Conservation (phyloP, 108 stramenopile species). For the Cyclotella sp. region DNA sequence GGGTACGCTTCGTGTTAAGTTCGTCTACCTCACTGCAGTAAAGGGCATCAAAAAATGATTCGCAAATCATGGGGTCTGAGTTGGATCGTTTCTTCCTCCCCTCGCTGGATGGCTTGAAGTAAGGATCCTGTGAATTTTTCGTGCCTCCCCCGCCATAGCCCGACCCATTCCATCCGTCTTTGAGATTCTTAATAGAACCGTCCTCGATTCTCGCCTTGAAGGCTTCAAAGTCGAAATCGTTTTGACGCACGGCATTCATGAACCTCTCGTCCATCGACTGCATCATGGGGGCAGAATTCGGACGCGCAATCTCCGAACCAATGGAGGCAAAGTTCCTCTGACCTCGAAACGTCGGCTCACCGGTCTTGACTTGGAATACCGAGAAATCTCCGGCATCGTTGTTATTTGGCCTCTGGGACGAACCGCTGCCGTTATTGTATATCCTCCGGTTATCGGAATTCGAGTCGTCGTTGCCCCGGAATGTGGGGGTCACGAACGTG, state of each 20-base stretch:
- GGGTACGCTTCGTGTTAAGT: background rate
- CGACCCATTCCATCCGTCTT: background rate
- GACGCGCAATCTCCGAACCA: slow-evolving; percentile 8
- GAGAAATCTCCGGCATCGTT: background rate
- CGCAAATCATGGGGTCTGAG: background rate
- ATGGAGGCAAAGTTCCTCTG: background rate
- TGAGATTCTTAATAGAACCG: background rate
- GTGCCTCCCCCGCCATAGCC: background rate
- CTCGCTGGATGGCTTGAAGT: slow-evolving; percentile 5
- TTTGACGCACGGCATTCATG: background rate
- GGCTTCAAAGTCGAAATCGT: slow-evolving; percentile 2
- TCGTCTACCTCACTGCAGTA: background rate
- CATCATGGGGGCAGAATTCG: slow-evolving; percentile 9
- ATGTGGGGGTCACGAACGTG: slow-evolving; percentile 9
- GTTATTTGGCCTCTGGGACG: background rate
- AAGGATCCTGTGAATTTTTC: slow-evolving; percentile 1
- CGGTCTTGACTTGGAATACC: slow-evolving; percentile 1
- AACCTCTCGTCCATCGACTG: background rate
- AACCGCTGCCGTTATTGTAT: background rate
- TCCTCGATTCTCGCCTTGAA: slow-evolving; percentile 2
- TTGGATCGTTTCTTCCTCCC: slow-evolving; percentile 13
- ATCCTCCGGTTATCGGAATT: background rate
- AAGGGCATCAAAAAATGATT: slow-evolving; percentile 8
- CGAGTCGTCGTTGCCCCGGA: background rate
- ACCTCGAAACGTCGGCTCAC: background rate